phyloP scores from a whole-genome alignment of 441 rosid genomes.

The Brassica balearica region DNA sequence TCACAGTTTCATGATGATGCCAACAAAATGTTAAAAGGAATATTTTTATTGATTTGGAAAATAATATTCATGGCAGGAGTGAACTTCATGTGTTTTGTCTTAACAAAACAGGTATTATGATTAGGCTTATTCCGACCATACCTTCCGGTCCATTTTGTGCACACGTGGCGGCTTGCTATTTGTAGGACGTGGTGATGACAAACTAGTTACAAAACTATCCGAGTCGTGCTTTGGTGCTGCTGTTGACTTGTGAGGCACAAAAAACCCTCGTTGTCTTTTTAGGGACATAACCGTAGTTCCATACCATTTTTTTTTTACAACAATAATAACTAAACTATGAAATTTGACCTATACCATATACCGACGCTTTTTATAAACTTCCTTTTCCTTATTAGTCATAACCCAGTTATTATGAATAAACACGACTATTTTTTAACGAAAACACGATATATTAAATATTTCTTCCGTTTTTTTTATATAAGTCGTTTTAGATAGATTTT shows the following conservation, averaged over 20 bases:
- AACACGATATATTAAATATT: no score
- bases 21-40: conserved; percentile 6
- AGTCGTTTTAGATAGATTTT: no score
- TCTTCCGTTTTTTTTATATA: no score
- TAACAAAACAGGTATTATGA: conserved; percentile 26
- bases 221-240: conserved; percentile 37
- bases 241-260: conserved; percentile 34
- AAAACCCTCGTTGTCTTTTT: neutral
- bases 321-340: no score
- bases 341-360: neutral
- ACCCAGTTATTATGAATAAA: neutral
- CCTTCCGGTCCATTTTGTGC: neutral
- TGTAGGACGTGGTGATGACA: conserved; percentile 38
- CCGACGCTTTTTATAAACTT: conserved; percentile 15
- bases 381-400: conserved; percentile 3
- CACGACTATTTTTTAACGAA: neutral
- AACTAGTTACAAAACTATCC: conserved; percentile 19
- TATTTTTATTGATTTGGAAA: neutral
- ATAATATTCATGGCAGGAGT: conserved; percentile 16
- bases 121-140: conserved; percentile 22
- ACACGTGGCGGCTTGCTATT: conserved; percentile 18
- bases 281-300: conserved; percentile 5
- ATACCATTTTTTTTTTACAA: no score
- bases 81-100: conserved; percentile 17
- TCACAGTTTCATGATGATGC: conserved; percentile 18